Conservation (phyloP, 169 alveolate genomes). For the Cardiosporidium cionae region DNA sequence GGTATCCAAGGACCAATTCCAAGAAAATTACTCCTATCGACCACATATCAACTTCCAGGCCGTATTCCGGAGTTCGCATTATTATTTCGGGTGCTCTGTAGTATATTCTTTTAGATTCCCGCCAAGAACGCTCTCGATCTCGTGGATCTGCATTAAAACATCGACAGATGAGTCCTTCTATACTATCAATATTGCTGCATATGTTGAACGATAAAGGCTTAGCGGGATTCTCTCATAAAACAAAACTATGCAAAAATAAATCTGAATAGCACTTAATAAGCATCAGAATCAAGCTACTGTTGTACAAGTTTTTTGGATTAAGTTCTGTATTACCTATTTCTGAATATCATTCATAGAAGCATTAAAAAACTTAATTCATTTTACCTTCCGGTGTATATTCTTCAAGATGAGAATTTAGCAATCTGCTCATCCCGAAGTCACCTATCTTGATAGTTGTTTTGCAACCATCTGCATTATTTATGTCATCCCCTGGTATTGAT, state of each 20-base stretch:
- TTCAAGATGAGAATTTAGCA: conserved; percentile 36
- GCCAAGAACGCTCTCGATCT: conserved; percentile 69
- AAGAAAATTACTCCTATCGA: conserved; percentile 72
- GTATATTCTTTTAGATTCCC: conserved; percentile 68
- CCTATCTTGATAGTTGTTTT: conserved; percentile 55
- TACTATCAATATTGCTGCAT: no score
- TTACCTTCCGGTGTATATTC: conserved; percentile 65
- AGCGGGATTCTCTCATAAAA: no score
- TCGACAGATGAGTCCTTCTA: background rate
- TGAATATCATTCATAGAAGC: background rate
- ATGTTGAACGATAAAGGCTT: no score
- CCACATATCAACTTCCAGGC: conserved; percentile 69
- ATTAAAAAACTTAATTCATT: background rate
- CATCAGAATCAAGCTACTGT: no score
- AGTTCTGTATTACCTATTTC: no score
- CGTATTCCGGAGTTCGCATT: conserved; percentile 55
- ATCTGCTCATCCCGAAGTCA: conserved; percentile 60
- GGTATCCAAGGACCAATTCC: conserved; percentile 62
- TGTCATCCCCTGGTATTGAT: conserved; percentile 65
- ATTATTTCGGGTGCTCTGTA: conserved; percentile 84
- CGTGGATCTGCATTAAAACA: conserved; percentile 50
- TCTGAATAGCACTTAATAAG: no score
- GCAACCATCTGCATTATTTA: conserved; percentile 35
- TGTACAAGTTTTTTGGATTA: no score
- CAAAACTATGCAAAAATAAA: no score